Evolutionary conservation across 208 protist species (phyloP), one percentile per base, ranked within the genome.

Genomic region (Trypanosoma vivax): DNA sequence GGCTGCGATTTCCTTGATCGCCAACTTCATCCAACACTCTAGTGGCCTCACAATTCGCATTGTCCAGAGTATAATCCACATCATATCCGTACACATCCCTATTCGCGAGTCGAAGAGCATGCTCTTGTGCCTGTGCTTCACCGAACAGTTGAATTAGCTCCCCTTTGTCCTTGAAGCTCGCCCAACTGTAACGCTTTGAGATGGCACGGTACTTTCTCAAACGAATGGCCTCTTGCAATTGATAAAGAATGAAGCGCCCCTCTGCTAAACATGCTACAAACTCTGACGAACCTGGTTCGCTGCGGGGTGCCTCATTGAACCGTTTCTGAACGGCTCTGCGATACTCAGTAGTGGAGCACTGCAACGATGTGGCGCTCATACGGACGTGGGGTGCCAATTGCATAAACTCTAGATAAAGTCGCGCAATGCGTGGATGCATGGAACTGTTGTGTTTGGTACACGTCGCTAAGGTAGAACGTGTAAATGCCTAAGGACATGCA

Each of bases 371-470:
- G 2, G 5, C 34, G n/a, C n/a, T n/a, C n/a, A n/a, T n/a, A n/a
- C n/a, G n/a, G n/a, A n/a, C n/a, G 14, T 78, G 56, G 0, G 81
- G 65, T 1, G 72, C 49, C 23, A 84, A 67, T n/a, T 77, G 59
- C 66, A 88, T 73, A 45, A 88, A 84, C 47, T 88, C 80, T 2
- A 84, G 34, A 30, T 88, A 88, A 9, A 84, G 70, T 35, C 75
- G 53, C n/a, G 67, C 67, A 11, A 84, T 70, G 2, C 73, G 73
- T 13, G 52, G 50, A 48, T 82, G 62, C 40, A 80, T 70, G 0
- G n/a, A 30, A 11, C 7, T 13, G 6, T n/a, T n/a, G n/a, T n/a
- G n/a, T n/a, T n/a, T n/a, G n/a, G n/a, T n/a, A n/a, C n/a, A n/a
- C n/a, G n/a, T n/a, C n/a, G n/a, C n/a, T n/a, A n/a, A n/a, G n/a